Evolutionary conservation across 495 filamentous ascomycete species (phyloP).

Genomic region (Aspergillus avenaceus): DNA sequence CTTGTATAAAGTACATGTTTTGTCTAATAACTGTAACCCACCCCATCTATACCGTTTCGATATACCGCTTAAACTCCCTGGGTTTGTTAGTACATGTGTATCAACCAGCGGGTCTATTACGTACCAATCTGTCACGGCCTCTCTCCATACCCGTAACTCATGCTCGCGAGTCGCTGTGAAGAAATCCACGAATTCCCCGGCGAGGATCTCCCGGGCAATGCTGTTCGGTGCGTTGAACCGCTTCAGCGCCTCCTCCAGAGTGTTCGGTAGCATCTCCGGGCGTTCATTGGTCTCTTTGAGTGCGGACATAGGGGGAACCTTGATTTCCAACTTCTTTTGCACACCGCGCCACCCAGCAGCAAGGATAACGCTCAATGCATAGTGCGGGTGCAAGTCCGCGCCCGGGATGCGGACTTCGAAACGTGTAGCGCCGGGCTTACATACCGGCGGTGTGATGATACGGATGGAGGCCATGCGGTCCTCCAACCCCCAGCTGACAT

Average conservation of each 20-base stretch:
- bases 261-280: conserved; percentile 58
- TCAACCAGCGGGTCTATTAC: conserved; percentile 15
- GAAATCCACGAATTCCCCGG: conserved; percentile 88
- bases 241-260: conserved; percentile 69
- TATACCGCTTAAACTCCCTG: conserved; percentile 25
- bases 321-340: conserved; percentile 76
- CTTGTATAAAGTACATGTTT: no score
- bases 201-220: conserved; percentile 80
- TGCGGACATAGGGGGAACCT: conserved; percentile 63
- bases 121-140: conserved; percentile 91
- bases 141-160: conserved; percentile 83
- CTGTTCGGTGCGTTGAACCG: conserved; percentile 64
- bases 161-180: conserved; percentile 89
- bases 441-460: conserved; percentile 78
- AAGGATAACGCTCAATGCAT: conserved; percentile 75
- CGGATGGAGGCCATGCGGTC: conserved; percentile 86
- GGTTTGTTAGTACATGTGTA: background rate
- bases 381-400: conserved; percentile 81
- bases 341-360: conserved; percentile 81
- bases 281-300: conserved; percentile 27
- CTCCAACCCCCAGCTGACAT: conserved; percentile 89
- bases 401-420: conserved; percentile 87
- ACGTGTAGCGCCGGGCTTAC: conserved; percentile 68
- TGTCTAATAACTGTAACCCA: no score
- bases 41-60: conserved; percentile 21